Conservation (phyloP, 1,284 basidiomycete species). For the Ceratobasidium sp. region DNA sequence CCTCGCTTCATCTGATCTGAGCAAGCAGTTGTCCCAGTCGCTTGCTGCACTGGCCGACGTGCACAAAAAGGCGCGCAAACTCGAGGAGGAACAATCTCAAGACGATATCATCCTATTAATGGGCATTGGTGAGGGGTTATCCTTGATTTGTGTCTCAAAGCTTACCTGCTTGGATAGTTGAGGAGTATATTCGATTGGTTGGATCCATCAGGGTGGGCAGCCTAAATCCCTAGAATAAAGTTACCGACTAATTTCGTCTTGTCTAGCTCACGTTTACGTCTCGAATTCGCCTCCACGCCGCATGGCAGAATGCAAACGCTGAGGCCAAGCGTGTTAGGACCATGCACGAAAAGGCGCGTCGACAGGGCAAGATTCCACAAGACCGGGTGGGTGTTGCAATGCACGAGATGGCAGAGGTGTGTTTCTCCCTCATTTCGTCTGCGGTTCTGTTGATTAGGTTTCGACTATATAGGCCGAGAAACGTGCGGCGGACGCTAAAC, state of each 20-base stretch:
- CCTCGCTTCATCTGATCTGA: constrained; percentile 81
- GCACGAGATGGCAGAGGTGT: constrained; percentile 82
- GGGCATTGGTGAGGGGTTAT: constrained; percentile 70
- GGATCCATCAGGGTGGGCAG: constrained; percentile 84
- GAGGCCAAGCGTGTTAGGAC: constrained; percentile 80
- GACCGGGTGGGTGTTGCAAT: constrained; percentile 78
- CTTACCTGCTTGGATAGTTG: constrained; percentile 62
- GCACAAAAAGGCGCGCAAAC: constrained; percentile 75
- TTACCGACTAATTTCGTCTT: constrained; percentile 17
- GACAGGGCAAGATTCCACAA: constrained; percentile 74
- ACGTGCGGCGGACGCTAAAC: constrained; percentile 81
- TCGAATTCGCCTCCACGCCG: constrained; percentile 84
- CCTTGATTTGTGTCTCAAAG: neutral
- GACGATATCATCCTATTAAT: constrained; percentile 83
- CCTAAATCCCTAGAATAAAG: neutral
- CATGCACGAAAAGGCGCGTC: constrained; percentile 83
- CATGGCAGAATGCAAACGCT: constrained; percentile 83
- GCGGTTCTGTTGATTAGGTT: constrained; percentile 18
- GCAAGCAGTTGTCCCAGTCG: constrained; percentile 76
- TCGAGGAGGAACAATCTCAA: constrained; percentile 79
- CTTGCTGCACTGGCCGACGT: constrained; percentile 80
- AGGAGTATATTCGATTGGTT: constrained; percentile 94
- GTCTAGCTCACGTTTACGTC: constrained; percentile 84
- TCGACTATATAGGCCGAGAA: constrained; percentile 76
- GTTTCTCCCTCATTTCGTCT: constrained; percentile 50